phyloP scores from a whole-genome alignment of 202 grass and related monocot genomes.

The Carex sylvatica region DNA sequence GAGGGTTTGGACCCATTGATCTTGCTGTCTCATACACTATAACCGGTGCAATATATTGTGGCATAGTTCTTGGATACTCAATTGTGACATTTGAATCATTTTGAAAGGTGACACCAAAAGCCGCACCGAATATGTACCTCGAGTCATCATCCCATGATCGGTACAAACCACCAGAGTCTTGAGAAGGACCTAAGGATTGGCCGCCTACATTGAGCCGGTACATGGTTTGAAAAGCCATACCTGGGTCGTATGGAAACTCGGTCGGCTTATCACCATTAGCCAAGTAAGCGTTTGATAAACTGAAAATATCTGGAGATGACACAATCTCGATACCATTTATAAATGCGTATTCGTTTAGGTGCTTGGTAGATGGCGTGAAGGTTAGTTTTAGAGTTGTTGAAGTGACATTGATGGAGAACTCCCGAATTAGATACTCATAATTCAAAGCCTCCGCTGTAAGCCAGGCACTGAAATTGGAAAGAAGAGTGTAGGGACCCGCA shows the following conservation, averaged over 20 bases:
- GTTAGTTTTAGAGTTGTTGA: slow-evolving; percentile 35
- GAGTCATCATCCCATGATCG: slow-evolving; percentile 45
- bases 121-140: slow-evolving; percentile 38
- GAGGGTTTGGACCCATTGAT: slow-evolving; percentile 53
- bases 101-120: slow-evolving; percentile 40
- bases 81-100: slow-evolving; percentile 57
- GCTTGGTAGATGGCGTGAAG: slow-evolving; percentile 44
- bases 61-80: slow-evolving; percentile 27
- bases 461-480: slow-evolving; percentile 62
- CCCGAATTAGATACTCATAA: slow-evolving; percentile 37
- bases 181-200: not conserved
- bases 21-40: slow-evolving; percentile 59
- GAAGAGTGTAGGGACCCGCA: slow-evolving; percentile 37
- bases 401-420: slow-evolving; percentile 60
- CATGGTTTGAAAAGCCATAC: slow-evolving; percentile 64
- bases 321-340: slow-evolving; percentile 85
- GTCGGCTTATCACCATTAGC: slow-evolving; percentile 26
- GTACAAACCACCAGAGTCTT: slow-evolving; percentile 44
- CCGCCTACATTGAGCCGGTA: slow-evolving; percentile 73
- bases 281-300: slow-evolving; percentile 22
- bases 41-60: slow-evolving; percentile 42
- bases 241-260: slow-evolving; percentile 16
- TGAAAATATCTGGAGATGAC: slow-evolving; percentile 41
- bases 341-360: slow-evolving; percentile 51
- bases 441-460: slow-evolving; percentile 30